phyloP scores from a whole-genome alignment of 768 basidiomycete genomes.

The Psilocybe tampanensis region DNA sequence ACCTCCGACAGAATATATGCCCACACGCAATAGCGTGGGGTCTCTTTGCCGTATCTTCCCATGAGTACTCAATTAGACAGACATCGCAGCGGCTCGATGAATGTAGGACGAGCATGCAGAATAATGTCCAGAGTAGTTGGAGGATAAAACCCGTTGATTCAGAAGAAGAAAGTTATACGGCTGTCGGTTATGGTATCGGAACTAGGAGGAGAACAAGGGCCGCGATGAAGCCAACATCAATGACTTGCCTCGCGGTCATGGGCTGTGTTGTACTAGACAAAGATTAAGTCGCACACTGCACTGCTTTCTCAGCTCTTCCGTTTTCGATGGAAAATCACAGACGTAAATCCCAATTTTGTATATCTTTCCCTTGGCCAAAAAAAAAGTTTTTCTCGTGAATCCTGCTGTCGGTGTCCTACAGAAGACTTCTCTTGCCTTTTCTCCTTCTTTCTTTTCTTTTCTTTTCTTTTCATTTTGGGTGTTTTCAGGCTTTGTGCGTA shows the following conservation, averaged over 20 bases:
- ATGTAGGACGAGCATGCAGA: constrained; percentile 60
- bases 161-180: too few relatives aligned
- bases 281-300: not conserved
- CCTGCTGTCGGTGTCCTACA: too few relatives aligned
- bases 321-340: not conserved
- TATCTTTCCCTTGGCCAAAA: too few relatives aligned
- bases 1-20: constrained; percentile 75
- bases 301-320: not conserved
- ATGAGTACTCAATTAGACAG: constrained; percentile 67
- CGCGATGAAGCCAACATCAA: constrained; percentile 1
- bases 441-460: too few relatives aligned
- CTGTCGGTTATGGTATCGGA: too few relatives aligned
- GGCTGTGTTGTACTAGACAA: not conserved
- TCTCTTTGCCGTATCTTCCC: constrained; percentile 48
- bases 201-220: not conserved
- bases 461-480: too few relatives aligned
- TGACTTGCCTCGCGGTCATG: constrained; percentile 2
- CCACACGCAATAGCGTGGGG: constrained; percentile 79
- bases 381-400: too few relatives aligned
- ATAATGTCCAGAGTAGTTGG: not conserved
- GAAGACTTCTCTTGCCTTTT: too few relatives aligned
- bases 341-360: too few relatives aligned
- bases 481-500: too few relatives aligned
- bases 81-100: constrained; percentile 76
- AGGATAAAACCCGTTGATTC: too few relatives aligned